Evolutionary conservation across 2,329 filamentous ascomycete genomes (phyloP).

Genomic region (Colletotrichum melonis): DNA sequence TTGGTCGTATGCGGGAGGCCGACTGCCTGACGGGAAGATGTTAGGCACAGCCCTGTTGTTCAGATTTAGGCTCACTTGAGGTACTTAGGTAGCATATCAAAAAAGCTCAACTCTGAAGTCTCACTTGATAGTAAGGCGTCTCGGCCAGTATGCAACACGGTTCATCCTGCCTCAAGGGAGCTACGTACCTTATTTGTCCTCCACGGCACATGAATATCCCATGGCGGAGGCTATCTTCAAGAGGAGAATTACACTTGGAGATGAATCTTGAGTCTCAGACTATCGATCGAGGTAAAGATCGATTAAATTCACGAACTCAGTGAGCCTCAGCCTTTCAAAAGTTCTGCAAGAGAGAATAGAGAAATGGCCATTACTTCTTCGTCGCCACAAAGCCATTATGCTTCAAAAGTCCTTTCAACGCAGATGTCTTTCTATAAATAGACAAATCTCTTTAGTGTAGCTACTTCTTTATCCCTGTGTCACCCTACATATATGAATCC

Average conservation of each 20-base stretch:
- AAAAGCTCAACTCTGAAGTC: not conserved
- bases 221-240: not conserved
- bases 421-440: too few species aligned
- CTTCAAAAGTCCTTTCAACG: too few species aligned
- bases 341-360: too few species aligned
- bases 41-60: not conserved
- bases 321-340: too few species aligned
- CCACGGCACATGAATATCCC: not conserved
- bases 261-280: not conserved
- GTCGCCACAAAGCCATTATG: too few species aligned
- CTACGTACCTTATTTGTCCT: too few species aligned
- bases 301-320: not conserved
- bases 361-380: too few species aligned
- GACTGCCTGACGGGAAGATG: not conserved
- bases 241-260: not conserved
- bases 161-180: not conserved
- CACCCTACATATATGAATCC: accelerated
- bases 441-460: too few species aligned
- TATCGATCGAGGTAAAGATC: not conserved
- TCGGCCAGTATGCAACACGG: not conserved
- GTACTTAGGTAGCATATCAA: not conserved
- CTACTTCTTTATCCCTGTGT: too few species aligned
- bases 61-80: not conserved
- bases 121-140: not conserved
- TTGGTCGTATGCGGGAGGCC: not conserved